Conservation (phyloP, 495 filamentous ascomycete genomes). For the Podospora tetraspora region DNA sequence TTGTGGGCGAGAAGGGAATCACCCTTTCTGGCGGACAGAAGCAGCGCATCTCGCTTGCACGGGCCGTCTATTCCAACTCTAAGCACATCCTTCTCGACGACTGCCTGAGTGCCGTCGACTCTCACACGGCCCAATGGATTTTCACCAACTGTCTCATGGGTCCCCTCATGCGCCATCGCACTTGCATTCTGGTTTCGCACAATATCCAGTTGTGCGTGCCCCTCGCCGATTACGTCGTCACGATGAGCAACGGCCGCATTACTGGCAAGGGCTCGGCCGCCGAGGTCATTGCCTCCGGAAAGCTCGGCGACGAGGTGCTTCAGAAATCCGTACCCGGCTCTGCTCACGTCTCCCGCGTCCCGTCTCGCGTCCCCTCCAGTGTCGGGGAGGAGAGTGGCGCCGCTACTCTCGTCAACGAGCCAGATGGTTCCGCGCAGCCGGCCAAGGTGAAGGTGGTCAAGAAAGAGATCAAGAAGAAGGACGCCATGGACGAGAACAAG, state of each 20-base stretch:
- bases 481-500: slow-evolving; percentile 65
- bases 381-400: slow-evolving; percentile 48
- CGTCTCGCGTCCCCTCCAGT: slow-evolving; percentile 70
- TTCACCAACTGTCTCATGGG: slow-evolving; percentile 89
- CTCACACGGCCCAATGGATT: slow-evolving; percentile 97
- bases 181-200: slow-evolving; percentile 96
- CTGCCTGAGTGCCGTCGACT: slow-evolving; percentile 96
- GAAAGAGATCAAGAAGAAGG: slow-evolving; percentile 43
- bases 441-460: slow-evolving; percentile 36
- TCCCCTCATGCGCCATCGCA: slow-evolving; percentile 79
- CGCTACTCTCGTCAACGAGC: slow-evolving; percentile 41
- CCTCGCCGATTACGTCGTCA: slow-evolving; percentile 69
- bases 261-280: slow-evolving; percentile 67
- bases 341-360: slow-evolving; percentile 55
- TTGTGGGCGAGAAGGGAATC: slow-evolving; percentile 97
- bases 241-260: slow-evolving; percentile 82
- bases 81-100: slow-evolving; percentile 89
- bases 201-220: slow-evolving; percentile 83
- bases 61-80: slow-evolving; percentile 89
- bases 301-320: slow-evolving; percentile 67
- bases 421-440: slow-evolving; percentile 30
- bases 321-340: slow-evolving; percentile 67
- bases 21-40: slow-evolving; percentile 96
- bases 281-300: slow-evolving; percentile 75
- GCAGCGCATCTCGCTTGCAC: slow-evolving; percentile 90